Evolutionary conservation across 441 rosid genomes (phyloP).

Genomic region (Geranium incanum): DNA sequence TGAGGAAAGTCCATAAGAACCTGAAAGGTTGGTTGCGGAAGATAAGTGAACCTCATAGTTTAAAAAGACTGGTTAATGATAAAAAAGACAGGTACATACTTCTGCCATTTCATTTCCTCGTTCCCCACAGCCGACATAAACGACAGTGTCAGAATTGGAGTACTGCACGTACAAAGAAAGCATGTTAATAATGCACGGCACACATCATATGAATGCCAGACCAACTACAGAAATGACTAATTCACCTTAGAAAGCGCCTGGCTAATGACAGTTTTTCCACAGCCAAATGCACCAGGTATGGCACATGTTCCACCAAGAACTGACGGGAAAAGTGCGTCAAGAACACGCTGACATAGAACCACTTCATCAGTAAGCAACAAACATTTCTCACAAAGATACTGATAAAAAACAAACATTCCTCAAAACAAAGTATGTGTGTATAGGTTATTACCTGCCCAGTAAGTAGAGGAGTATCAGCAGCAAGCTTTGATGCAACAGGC

Average conservation of each 20-base stretch:
- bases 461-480: constrained; percentile 97
- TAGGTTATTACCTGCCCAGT: constrained; percentile 75
- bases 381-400: neutral
- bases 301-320: constrained; percentile 99
- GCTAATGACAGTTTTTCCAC: constrained; percentile 99
- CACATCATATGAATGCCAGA: constrained; percentile 6
- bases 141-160: constrained; percentile 94
- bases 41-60: constrained; percentile 10
- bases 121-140: constrained; percentile 98
- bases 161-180: constrained; percentile 43
- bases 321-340: constrained; percentile 98
- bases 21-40: constrained; percentile 27
- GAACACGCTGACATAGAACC: constrained; percentile 69
- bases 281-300: constrained; percentile 98
- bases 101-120: constrained; percentile 99
- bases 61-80: constrained; percentile 1
- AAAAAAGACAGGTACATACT: constrained; percentile 37
- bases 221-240: constrained; percentile 17
- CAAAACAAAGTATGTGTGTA: neutral
- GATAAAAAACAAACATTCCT: constrained; percentile 1
- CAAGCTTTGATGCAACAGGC: constrained; percentile 96
- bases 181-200: neutral
- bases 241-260: constrained; percentile 98
- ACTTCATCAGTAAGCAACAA: constrained; percentile 20
- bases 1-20: constrained; percentile 99